Percentiles rank a stretch among this genome's conserved stretches.
These are phyloP conservation scores for Mucor circinelloides DNA, from an alignment of 371 early-diverging fungal genomes.

Conservation along the genomic window DNA sequence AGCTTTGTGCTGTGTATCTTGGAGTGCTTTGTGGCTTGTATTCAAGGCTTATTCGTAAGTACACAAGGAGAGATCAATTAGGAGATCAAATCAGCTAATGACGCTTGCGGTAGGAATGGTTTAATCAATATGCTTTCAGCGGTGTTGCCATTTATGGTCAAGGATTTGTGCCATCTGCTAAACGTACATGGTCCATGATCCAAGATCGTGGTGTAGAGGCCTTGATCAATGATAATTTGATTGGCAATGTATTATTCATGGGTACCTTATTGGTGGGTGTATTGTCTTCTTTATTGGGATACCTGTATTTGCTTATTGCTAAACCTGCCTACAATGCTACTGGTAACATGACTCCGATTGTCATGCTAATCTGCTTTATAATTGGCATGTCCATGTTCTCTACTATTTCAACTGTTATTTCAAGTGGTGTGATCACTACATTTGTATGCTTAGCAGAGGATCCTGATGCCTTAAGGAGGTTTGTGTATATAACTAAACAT, in stretches of 20 bases:
- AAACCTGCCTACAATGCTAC: conserved; percentile 43
- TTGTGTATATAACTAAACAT: neutral
- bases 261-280: conserved; percentile 61
- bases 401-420: conserved; percentile 70
- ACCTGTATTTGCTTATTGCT: conserved; percentile 45
- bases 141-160: conserved; percentile 95
- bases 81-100: neutral
- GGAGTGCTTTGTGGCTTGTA: conserved; percentile 39
- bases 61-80: neutral
- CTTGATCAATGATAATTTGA: conserved; percentile 87
- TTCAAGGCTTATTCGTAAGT: conserved; percentile 45
- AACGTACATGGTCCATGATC: conserved; percentile 84
- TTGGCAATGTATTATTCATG: conserved; percentile 72
- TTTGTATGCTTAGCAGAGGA: conserved; percentile 88
- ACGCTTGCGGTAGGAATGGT: conserved; percentile 57
- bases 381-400: conserved; percentile 73
- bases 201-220: conserved; percentile 88
- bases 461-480: conserved; percentile 65
- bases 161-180: conserved; percentile 80
- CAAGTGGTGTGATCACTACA: conserved; percentile 77
- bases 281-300: conserved; percentile 56
- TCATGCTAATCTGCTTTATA: conserved; percentile 64
- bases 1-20: conserved; percentile 39
- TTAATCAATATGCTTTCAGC: conserved; percentile 88
- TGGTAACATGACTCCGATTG: conserved; percentile 43